A percentile compares a stretch with the other conserved stretches of the same genome.
Evolutionary conservation across 441 rosid genomes (phyloP).

Genomic region (Geranium incanum): DNA sequence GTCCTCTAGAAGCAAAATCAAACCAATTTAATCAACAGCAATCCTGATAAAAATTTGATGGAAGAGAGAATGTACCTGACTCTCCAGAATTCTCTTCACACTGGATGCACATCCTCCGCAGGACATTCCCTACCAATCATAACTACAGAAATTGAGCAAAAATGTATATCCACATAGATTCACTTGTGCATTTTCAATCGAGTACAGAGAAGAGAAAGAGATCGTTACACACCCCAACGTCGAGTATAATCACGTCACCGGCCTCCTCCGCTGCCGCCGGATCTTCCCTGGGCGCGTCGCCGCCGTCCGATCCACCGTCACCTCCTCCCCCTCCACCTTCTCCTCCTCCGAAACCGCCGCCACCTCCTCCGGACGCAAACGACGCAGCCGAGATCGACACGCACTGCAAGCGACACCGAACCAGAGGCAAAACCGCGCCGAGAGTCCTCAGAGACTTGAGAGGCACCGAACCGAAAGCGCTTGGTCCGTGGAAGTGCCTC

Average conservation of each 20-base stretch:
- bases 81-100: slow-evolving; percentile 81
- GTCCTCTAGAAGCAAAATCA: slow-evolving; percentile 1
- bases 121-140: slow-evolving; percentile 62
- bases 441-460: slow-evolving; percentile 20
- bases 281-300: slow-evolving; percentile 46
- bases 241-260: slow-evolving; percentile 60
- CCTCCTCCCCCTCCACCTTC: slow-evolving; percentile 41
- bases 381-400: slow-evolving; percentile 40
- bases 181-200: not conserved
- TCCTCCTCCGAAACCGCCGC: slow-evolving; percentile 29
- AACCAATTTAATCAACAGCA: not conserved
- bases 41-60: not conserved
- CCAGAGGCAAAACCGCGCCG: slow-evolving; percentile 24
- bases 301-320: slow-evolving; percentile 42
- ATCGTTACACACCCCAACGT: slow-evolving; percentile 35
- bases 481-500: not conserved
- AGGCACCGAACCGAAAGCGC: not conserved
- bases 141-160: not conserved
- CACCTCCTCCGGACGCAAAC: slow-evolving; percentile 43
- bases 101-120: slow-evolving; percentile 94
- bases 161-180: not conserved
- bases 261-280: slow-evolving; percentile 30
- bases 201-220: not conserved
- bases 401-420: slow-evolving; percentile 36
- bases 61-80: slow-evolving; percentile 49